Evolutionary conservation across 352 stramenopile genomes (phyloP).

Genomic region (Globisporangium recalcitrans): DNA sequence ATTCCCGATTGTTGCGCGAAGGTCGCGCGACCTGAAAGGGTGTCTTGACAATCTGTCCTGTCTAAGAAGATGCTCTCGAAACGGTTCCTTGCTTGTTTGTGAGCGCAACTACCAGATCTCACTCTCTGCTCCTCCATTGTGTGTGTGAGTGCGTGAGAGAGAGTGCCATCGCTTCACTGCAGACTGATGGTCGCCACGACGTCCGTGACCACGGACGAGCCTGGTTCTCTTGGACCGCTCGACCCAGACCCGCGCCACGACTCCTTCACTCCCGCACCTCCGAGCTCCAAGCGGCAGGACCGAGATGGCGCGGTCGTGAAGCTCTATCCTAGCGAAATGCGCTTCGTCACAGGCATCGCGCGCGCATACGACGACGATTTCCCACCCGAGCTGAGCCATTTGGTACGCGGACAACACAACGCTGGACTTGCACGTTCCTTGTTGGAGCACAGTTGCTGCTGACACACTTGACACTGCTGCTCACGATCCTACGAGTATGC

Average conservation of each 20-base stretch:
- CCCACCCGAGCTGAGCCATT: conserved; percentile 42
- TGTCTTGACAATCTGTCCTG: conserved; percentile 3
- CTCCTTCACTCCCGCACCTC: background rate
- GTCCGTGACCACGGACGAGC: background rate
- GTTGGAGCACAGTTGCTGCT: too few species aligned
- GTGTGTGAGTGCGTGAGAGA: background rate
- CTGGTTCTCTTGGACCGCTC: background rate
- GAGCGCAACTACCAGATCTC: too few species aligned
- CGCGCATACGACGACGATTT: conserved; percentile 72
- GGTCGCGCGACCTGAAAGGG: background rate
- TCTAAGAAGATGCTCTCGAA: too few species aligned
- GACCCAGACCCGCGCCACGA: background rate
- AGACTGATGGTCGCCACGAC: conserved; percentile 8
- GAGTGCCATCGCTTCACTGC: background rate
- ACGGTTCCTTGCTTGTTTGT: background rate
- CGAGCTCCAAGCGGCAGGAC: conserved; percentile 8
- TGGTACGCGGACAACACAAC: conserved; percentile 22
- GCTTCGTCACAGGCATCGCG: conserved; percentile 69
- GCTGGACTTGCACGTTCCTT: background rate
- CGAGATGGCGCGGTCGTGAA: conserved; percentile 36
- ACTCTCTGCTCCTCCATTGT: background rate
- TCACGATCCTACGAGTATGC: background rate
- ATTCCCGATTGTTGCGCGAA: conserved; percentile 6
- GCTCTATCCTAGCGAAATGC: conserved; percentile 51
- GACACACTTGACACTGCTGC: background rate